Base-by-base conservation (phyloP, 2,329 filamentous ascomycete genomes). In the Colletotrichum noveboracense region DNA sequence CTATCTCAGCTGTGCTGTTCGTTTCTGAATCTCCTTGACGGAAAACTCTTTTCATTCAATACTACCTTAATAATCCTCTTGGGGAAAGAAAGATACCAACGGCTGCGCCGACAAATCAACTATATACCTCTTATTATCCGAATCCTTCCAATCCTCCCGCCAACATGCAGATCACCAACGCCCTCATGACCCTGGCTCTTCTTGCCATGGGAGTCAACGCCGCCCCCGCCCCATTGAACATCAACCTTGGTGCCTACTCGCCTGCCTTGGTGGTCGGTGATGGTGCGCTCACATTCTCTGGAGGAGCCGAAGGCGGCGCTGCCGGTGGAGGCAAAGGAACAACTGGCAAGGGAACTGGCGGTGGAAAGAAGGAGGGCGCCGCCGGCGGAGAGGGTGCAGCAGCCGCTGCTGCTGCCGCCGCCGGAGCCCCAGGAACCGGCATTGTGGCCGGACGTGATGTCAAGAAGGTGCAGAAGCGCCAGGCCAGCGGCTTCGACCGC, bases 281-380 rank as follows among this genome's bases (percentile, higher is more conserved):
- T 83, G 87, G 87, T 83, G 86, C 87, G 78, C 87, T 88, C 74
- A 86, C 86, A 74, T 88, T 88, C 77, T 82, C 85, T 77, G 86
- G 86, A 12, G 80, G 80, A 24, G 77, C 62, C 48, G 34, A 52
- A 74, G 77, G 68, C 76, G 79, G 36, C 32, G 78, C 18, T 26
- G 43, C 21, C 18, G 73, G 71, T 1, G 36, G 62, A 4, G 66
- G 61, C 61, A 21, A 62, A 6, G 28, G 36, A 9, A 38, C 36
- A 38, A 38, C 58, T 1, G 67, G 67, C 61, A 71, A 62, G 21
- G 72, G 60, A 24, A 62, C 18, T 8, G 73, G 58, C n/a, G 52
- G 61, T 6, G 43, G 43, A 52, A 52, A 52, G 43, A 21, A 21
- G 26, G 61, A 62, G 28, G 70, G 70, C 26, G 56, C 36, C 26